These are phyloP conservation scores for Colletotrichum acutatum DNA, from an alignment of 2,329 filamentous ascomycete genomes.

Conservation along the genomic window DNA sequence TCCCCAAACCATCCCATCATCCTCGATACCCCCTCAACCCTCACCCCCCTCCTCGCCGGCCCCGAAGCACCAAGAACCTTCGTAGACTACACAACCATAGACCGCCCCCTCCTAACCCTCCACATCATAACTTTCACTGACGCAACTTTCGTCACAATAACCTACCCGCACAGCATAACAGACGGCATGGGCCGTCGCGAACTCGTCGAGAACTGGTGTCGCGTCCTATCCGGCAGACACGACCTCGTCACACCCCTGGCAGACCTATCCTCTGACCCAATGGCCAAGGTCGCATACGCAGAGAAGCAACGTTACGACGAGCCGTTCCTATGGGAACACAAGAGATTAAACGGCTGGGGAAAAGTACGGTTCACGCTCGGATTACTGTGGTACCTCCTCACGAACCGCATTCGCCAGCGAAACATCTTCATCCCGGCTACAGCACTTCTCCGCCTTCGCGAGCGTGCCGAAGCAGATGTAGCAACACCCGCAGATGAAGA, in stretches of 20 bases:
- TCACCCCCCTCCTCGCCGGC: constrained; percentile 31
- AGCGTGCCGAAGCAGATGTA: constrained; percentile 7
- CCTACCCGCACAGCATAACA: constrained; percentile 57
- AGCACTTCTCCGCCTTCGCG: neutral
- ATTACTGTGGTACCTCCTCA: constrained; percentile 25
- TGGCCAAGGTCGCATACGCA: constrained; percentile 34
- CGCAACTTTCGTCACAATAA: constrained; percentile 58
- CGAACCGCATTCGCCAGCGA: constrained; percentile 25
- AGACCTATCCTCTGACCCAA: constrained; percentile 39
- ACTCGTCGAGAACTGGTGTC: constrained; percentile 51
- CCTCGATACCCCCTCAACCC: constrained; percentile 20
- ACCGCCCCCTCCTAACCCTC: constrained; percentile 58
- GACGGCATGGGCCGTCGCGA: constrained; percentile 36
- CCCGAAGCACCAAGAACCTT: constrained; percentile 40
- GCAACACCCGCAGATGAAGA: neutral
- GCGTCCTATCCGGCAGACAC: constrained; percentile 54
- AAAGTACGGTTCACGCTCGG: constrained; percentile 15
- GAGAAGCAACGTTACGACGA: constrained; percentile 44
- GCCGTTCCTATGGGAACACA: constrained; percentile 39
- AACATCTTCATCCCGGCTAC: constrained; percentile 38
- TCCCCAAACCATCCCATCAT: neutral
- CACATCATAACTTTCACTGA: constrained; percentile 61
- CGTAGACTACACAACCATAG: constrained; percentile 51
- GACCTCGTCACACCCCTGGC: constrained; percentile 50
- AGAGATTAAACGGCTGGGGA: constrained; percentile 5